Percentiles rank a stretch among this genome's conserved stretches.
These are phyloP conservation scores for Neckera pumila DNA, from an alignment of 225 moss, liverwort and hornwort species.

Conservation along the genomic window DNA sequence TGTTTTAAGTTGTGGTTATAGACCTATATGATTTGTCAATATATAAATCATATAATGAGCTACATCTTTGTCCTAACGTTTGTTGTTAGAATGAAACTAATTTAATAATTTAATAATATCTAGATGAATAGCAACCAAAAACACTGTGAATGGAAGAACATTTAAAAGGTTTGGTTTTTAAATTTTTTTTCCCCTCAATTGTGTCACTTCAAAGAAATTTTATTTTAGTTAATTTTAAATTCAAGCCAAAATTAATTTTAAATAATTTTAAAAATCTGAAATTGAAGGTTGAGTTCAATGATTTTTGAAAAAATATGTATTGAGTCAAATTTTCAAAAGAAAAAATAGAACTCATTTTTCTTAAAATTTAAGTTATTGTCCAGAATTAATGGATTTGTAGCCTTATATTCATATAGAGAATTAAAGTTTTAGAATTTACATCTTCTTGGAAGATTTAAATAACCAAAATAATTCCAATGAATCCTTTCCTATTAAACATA, in stretches of 20 bases:
- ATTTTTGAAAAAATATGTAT: not conserved
- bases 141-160: not conserved
- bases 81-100: not conserved
- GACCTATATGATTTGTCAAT: not conserved
- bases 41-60: not conserved
- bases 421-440: not conserved
- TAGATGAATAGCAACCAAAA: not conserved
- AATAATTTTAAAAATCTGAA: accelerated
- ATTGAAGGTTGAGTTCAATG: not conserved
- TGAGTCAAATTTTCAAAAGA: accelerated
- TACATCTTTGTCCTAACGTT: not conserved
- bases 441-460: not conserved
- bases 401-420: not conserved
- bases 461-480: not conserved
- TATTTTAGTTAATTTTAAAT: not conserved
- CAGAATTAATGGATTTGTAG: not conserved
- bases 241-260: not conserved
- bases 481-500: not conserved
- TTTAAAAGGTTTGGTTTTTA: not conserved
- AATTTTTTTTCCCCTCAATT: not conserved
- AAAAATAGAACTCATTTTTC: not conserved
- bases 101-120: too few species aligned
- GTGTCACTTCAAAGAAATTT: not conserved
- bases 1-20: not conserved
- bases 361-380: not conserved